phyloP scores from a whole-genome alignment of 2,329 filamentous ascomycete genomes.

The Botrytis paeoniae region DNA sequence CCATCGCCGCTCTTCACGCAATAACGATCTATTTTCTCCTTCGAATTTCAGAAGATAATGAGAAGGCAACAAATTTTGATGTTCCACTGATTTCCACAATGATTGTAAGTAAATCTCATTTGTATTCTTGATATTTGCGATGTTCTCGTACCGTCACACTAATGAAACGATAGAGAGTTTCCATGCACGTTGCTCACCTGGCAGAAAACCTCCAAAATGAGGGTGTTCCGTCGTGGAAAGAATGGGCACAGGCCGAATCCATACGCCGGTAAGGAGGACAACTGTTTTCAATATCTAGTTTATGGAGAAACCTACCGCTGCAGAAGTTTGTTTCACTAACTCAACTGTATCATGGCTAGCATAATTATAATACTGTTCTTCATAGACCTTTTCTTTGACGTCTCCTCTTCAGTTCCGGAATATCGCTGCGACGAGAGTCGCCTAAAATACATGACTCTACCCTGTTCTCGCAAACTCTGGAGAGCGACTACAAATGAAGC shows the following conservation, averaged over 20 bases:
- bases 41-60: constrained; percentile 23
- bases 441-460: constrained; percentile 18
- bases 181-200: not conserved
- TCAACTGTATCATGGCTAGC: not conserved
- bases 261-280: constrained; percentile 21
- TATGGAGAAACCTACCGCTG: too few relatives aligned
- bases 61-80: constrained; percentile 24
- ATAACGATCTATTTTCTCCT: constrained; percentile 26
- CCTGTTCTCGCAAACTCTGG: constrained; percentile 24
- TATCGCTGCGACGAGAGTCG: constrained; percentile 19
- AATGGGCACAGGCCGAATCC: constrained; percentile 25
- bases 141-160: not conserved
- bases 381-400: constrained; percentile 23
- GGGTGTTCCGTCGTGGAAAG: constrained; percentile 18
- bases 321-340: not conserved
- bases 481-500: constrained; percentile 17
- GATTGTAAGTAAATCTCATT: constrained; percentile 17
- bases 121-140: not conserved
- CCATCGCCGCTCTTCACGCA: constrained; percentile 27
- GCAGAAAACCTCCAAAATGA: not conserved
- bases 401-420: not conserved
- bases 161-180: constrained; percentile 3
- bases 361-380: constrained; percentile 25
- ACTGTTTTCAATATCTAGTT: too few relatives aligned
- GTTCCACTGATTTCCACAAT: constrained; percentile 24